Evolutionary conservation across 2,329 filamentous ascomycete genomes (phyloP).

Genomic region (Penicillium sp.): DNA sequence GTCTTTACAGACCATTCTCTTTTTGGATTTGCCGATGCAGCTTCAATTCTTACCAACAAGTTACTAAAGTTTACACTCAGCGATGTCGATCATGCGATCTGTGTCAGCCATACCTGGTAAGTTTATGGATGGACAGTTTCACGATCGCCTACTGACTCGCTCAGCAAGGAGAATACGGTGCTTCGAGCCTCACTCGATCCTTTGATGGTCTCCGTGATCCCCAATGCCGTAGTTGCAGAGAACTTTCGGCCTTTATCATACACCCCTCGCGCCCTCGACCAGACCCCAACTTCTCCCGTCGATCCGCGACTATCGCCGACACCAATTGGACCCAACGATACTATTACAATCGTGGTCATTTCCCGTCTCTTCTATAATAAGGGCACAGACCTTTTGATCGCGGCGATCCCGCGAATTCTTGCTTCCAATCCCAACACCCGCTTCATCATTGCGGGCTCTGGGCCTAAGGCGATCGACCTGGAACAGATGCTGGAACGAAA

Average conservation of each 20-base stretch:
- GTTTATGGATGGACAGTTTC: constrained; percentile 16
- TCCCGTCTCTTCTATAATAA: constrained; percentile 99
- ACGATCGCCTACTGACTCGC: background rate
- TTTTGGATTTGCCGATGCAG: constrained; percentile 95
- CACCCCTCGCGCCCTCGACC: constrained; percentile 39
- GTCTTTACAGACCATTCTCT: constrained; percentile 97
- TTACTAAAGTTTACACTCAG: constrained; percentile 92
- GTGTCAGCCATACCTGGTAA: constrained; percentile 95
- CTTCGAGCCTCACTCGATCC: constrained; percentile 91
- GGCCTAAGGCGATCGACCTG: constrained; percentile 93
- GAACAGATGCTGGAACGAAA: constrained; percentile 98
- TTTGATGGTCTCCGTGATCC: constrained; percentile 95
- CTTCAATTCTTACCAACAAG: constrained; percentile 95
- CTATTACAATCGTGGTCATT: constrained; percentile 94
- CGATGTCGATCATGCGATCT: constrained; percentile 97
- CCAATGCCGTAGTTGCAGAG: constrained; percentile 94
- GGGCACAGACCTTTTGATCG: constrained; percentile 93
- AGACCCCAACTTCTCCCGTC: constrained; percentile 19
- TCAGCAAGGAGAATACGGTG: constrained; percentile 95
- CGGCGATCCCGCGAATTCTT: constrained; percentile 88
- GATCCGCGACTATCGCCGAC: constrained; percentile 57
- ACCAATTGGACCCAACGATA: constrained; percentile 75
- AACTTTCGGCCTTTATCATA: constrained; percentile 77
- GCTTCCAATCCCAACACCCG: constrained; percentile 87
- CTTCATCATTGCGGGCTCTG: constrained; percentile 94